Conservation (phyloP, 495 filamentous ascomycete genomes). For the Aspergillus funiculosus region DNA sequence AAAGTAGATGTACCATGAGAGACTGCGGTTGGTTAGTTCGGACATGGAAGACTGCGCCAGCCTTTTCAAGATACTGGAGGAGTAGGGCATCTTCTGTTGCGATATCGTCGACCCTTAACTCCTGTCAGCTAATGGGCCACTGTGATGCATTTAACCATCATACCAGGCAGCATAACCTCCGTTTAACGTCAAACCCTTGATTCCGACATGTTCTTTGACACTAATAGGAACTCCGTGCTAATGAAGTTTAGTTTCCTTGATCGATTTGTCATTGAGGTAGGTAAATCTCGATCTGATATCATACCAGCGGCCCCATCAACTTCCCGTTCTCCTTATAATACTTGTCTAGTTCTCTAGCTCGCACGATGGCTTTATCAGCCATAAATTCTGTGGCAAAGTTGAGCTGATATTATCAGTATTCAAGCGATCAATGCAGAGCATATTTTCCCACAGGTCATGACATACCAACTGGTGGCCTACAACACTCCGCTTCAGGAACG, state of each 20-base stretch:
- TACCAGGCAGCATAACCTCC: conserved; percentile 40
- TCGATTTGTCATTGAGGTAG: conserved; percentile 15
- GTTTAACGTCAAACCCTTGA: conserved; percentile 43
- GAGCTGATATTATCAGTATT: conserved; percentile 26
- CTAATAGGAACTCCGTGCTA: conserved; percentile 64
- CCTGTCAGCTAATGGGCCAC: background rate
- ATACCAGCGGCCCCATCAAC: conserved; percentile 36
- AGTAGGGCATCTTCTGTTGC: conserved; percentile 33
- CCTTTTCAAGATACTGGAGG: conserved; percentile 29
- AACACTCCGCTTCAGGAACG: conserved; percentile 57
- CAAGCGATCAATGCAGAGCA: background rate
- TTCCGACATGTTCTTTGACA: conserved; percentile 61
- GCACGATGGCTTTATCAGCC: conserved; percentile 54
- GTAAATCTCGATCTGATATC: conserved; percentile 20
- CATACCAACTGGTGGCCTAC: conserved; percentile 54
- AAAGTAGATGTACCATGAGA: conserved; percentile 30
- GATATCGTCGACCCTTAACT: conserved; percentile 31
- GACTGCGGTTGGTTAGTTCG: conserved; percentile 59
- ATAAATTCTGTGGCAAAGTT: conserved; percentile 66
- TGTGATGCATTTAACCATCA: background rate
- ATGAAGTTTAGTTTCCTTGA: background rate
- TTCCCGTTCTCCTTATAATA: conserved; percentile 36
- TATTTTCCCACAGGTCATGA: background rate
- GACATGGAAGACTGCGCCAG: conserved; percentile 55
- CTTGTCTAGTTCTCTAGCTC: conserved; percentile 54